Evolutionary conservation across 2,329 filamentous ascomycete species (phyloP).

Genomic region (Peltaster fructicola): DNA sequence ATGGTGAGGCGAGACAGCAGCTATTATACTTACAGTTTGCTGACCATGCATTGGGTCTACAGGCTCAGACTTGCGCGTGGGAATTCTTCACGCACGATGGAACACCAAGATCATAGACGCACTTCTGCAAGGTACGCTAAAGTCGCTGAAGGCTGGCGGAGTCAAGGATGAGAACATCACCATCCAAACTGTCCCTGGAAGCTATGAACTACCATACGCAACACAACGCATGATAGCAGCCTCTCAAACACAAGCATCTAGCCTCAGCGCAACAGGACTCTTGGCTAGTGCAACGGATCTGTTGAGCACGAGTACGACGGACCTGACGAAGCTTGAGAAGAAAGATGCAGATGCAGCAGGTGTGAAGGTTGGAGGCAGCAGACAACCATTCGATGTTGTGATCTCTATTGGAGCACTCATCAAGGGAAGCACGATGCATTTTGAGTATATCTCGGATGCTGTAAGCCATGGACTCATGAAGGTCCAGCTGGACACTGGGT

Average conservation of each 20-base stretch:
- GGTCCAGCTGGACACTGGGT: slow-evolving; percentile 71
- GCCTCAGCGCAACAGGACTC: slow-evolving; percentile 21
- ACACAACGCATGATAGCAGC: slow-evolving; percentile 52
- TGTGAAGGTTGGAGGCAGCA: slow-evolving; percentile 22
- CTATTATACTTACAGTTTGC: slow-evolving; percentile 35
- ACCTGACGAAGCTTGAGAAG: slow-evolving; percentile 41
- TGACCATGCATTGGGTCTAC: slow-evolving; percentile 36
- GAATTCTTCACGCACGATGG: slow-evolving; percentile 93
- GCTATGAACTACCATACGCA: slow-evolving; percentile 85
- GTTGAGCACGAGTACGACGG: slow-evolving; percentile 45
- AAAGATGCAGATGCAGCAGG: slow-evolving; percentile 1
- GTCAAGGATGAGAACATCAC: slow-evolving; percentile 81
- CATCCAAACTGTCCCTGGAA: slow-evolving; percentile 75
- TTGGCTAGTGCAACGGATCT: slow-evolving; percentile 56
- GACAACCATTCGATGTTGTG: slow-evolving; percentile 68
- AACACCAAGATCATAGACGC: slow-evolving; percentile 76
- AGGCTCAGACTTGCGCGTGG: slow-evolving; percentile 54
- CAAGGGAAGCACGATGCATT: slow-evolving; percentile 98
- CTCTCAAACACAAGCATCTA: slow-evolving; percentile 45
- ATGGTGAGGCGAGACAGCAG: background rate
- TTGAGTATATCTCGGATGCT: slow-evolving; percentile 91
- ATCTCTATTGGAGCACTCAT: slow-evolving; percentile 93
- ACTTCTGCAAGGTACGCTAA: slow-evolving; percentile 63
- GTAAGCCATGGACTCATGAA: slow-evolving; percentile 88
- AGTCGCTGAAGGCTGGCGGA: slow-evolving; percentile 58